These are phyloP conservation scores for Biscogniauxia sp. DNA, from an alignment of 2,329 filamentous ascomycete genomes.

Conservation along the genomic window DNA sequence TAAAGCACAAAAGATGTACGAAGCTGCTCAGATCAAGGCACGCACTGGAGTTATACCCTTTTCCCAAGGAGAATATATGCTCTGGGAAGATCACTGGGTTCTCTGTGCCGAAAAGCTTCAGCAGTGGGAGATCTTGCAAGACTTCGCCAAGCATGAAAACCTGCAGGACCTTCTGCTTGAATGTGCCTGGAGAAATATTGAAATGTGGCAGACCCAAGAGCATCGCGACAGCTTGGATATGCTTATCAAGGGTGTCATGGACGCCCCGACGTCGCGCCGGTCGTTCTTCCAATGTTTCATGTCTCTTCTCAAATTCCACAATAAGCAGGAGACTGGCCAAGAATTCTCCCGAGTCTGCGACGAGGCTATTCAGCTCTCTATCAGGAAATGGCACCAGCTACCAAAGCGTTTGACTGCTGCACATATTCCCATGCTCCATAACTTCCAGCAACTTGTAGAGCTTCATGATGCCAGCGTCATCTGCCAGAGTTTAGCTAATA, in stretches of 20 bases:
- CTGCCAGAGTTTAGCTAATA: slow-evolving; percentile 83
- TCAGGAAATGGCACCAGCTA: slow-evolving; percentile 98
- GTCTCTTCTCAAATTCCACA: slow-evolving; percentile 90
- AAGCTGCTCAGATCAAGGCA: slow-evolving; percentile 94
- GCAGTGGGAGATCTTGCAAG: slow-evolving; percentile 96
- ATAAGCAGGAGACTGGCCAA: slow-evolving; percentile 73
- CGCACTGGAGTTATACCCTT: slow-evolving; percentile 94
- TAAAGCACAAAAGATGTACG: slow-evolving; percentile 95
- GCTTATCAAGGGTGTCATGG: slow-evolving; percentile 95
- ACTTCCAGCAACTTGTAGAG: slow-evolving; percentile 97
- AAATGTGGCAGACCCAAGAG: slow-evolving; percentile 86
- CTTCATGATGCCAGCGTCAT: slow-evolving; percentile 97
- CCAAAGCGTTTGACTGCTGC: slow-evolving; percentile 90
- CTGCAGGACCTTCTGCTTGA: slow-evolving; percentile 94
- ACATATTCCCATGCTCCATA: slow-evolving; percentile 90
- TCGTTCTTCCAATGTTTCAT: slow-evolving; percentile 99
- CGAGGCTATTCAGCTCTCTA: slow-evolving; percentile 94
- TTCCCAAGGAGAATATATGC: slow-evolving; percentile 94
- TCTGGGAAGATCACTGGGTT: slow-evolving; percentile 99
- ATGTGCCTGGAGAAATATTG: slow-evolving; percentile 91
- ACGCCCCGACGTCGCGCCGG: slow-evolving; percentile 88
- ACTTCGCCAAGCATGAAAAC: slow-evolving; percentile 98
- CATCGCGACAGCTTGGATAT: slow-evolving; percentile 87
- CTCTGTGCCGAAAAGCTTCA: slow-evolving; percentile 96
- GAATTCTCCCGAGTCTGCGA: slow-evolving; percentile 92